These are phyloP conservation scores for Musa balbisiana DNA, from an alignment of 202 grass and related monocot genomes.

Conservation along the genomic window DNA sequence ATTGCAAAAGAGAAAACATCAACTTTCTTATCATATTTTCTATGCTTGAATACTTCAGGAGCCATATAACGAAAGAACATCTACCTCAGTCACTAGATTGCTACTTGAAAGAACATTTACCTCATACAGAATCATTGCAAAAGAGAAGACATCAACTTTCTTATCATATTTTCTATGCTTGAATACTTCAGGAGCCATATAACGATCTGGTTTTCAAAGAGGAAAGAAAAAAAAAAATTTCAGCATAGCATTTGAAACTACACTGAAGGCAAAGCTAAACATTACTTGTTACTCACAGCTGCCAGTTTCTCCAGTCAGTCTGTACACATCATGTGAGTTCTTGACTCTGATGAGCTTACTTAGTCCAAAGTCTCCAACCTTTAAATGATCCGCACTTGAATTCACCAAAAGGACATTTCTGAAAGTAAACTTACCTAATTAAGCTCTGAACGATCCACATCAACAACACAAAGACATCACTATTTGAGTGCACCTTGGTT, in stretches of 20 bases:
- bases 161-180: conserved; percentile 96
- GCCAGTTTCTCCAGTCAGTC: conserved; percentile 96
- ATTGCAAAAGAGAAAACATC: conserved; percentile 99
- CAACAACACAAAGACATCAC: conserved; percentile 25
- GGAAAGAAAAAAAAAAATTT: conserved; percentile 11
- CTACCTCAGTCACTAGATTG: conserved; percentile 1
- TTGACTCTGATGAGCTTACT: conserved; percentile 94
- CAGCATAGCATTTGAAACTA: background rate
- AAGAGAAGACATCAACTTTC: conserved; percentile 99
- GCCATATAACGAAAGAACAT: too few species aligned
- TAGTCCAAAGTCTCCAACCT: conserved; percentile 97
- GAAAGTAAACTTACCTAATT: conserved; percentile 27
- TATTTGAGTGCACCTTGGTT: conserved; percentile 55
- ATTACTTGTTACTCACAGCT: conserved; percentile 58
- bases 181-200: conserved; percentile 99
- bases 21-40: conserved; percentile 98
- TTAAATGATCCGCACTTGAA: conserved; percentile 84
- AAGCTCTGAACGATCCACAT: conserved; percentile 10
- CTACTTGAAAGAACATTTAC: conserved; percentile 37
- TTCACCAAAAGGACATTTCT: conserved; percentile 99
- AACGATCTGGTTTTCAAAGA: conserved; percentile 53
- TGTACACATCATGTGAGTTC: conserved; percentile 89
- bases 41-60: conserved; percentile 98
- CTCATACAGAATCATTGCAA: conserved; percentile 98
- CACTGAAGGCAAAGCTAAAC: background rate